These are phyloP conservation scores for Elsinoe arachidis DNA, from an alignment of 2,329 filamentous ascomycete species.

Conservation along the genomic window DNA sequence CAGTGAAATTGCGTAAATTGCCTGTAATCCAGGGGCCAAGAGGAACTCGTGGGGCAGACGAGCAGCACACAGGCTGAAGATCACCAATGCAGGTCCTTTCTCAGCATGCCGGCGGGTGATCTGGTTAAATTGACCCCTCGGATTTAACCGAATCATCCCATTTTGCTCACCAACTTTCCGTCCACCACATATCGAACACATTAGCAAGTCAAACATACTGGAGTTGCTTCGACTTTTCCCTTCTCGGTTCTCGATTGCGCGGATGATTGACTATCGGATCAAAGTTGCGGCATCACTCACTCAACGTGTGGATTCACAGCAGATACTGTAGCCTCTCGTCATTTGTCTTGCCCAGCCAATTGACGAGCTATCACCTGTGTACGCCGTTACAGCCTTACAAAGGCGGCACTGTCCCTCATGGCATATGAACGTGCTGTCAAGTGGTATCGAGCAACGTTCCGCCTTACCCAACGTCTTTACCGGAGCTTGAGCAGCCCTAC, in stretches of 20 bases:
- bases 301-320: too few relatives aligned
- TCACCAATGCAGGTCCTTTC: neutral
- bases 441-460: neutral
- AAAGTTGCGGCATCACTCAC: too few relatives aligned
- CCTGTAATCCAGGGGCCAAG: neutral
- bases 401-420: neutral
- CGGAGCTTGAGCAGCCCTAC: neutral
- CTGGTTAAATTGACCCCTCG: neutral
- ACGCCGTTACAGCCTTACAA: too few relatives aligned
- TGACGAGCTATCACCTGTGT: too few relatives aligned
- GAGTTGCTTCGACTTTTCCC: too few relatives aligned
- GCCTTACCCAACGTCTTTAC: neutral
- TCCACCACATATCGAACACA: too few relatives aligned
- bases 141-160: slow-evolving; percentile 1
- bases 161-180: neutral
- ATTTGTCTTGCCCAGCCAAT: too few relatives aligned
- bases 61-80: neutral
- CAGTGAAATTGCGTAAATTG: neutral
- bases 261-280: too few relatives aligned
- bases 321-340: too few relatives aligned
- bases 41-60: neutral
- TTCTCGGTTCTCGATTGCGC: too few relatives aligned
- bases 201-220: too few relatives aligned
- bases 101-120: slow-evolving; percentile 3
- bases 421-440: neutral